Conservation (phyloP, 2,329 filamentous ascomycete species). For the Pseudogymnoascus sp. region DNA sequence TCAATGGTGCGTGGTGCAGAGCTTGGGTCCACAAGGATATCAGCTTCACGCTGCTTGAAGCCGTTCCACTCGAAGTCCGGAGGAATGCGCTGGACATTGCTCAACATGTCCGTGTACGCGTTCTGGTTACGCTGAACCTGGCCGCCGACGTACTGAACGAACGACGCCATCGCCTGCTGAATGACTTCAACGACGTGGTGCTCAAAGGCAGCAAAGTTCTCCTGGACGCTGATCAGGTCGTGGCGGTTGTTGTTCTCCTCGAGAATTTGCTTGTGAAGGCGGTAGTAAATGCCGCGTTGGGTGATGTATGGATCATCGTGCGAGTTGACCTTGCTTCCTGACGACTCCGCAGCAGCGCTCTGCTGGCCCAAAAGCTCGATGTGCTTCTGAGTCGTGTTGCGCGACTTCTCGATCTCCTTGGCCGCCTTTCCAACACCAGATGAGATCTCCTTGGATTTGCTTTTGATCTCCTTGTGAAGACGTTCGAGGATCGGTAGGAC, state of each 20-base stretch:
- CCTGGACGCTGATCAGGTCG: slow-evolving; percentile 85
- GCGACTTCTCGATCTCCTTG: slow-evolving; percentile 87
- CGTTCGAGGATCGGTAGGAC: slow-evolving; percentile 85
- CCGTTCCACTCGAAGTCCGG: slow-evolving; percentile 86
- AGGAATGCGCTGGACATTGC: slow-evolving; percentile 66
- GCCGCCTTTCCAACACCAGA: slow-evolving; percentile 73
- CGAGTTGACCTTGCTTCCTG: slow-evolving; percentile 61
- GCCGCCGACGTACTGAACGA: slow-evolving; percentile 69
- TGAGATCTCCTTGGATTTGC: slow-evolving; percentile 83
- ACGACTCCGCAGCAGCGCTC: slow-evolving; percentile 69
- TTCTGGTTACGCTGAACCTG: slow-evolving; percentile 75
- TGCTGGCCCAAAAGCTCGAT: slow-evolving; percentile 89
- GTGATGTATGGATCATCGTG: slow-evolving; percentile 82
- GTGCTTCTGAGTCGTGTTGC: slow-evolving; percentile 81
- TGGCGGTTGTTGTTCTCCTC: slow-evolving; percentile 96
- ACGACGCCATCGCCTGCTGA: slow-evolving; percentile 73
- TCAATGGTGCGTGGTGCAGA: slow-evolving; percentile 66
- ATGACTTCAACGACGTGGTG: slow-evolving; percentile 73
- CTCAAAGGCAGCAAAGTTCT: slow-evolving; percentile 82
- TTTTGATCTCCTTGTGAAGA: slow-evolving; percentile 92
- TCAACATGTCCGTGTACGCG: slow-evolving; percentile 78
- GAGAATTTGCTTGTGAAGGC: slow-evolving; percentile 80
- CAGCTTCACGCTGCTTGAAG: slow-evolving; percentile 64
- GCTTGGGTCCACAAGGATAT: slow-evolving; percentile 69
- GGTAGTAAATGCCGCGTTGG: slow-evolving; percentile 70